Base-by-base conservation (phyloP, 257 asterid genomes). In the Oldenlandia corymbosa region DNA sequence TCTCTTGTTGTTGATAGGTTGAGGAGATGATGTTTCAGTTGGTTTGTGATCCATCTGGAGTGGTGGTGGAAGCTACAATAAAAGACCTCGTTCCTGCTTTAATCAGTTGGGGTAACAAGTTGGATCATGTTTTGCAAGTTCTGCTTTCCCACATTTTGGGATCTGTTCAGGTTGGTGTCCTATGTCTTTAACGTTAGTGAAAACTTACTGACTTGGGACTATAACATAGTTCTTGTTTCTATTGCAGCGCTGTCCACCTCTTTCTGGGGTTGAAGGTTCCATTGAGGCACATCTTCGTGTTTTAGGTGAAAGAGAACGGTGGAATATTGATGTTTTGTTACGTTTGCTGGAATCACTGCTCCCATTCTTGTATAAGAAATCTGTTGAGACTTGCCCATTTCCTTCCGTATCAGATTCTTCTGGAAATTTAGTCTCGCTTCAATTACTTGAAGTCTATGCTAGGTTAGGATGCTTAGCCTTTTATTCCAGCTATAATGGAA, bases 21-120 rank as follows among this genome's bases (percentile, higher is more conserved):
- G 99, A 93, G 82, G 99, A 90, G 86, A 34, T 93, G 91, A 87
- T 90, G 99, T 93, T 93, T 81, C 97, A 90, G 71, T 78, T 93
- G 83, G 84, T 79, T 56, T 89, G 95, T 39, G 99, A 93, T 80
- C 95, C 97, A 54, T 87, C 99, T 75, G 99, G 97, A 62, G 75
- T 82, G 62, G 99, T 93, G 54, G 99, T 90, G 52, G 97, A 90
- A 63, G 83, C 96, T 58, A 80, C 99, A 66, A 81, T 84, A 60
- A 90, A 80, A 80, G 94, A 87, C 69, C 78, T 93, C 50, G 90
- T 87, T 85, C 99, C 96, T 50, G 88, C 95, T 83, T 70, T 93
- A 53, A 62, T 93, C 71, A 81, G 83, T 14, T 93, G 99, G 99
- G 97, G 96, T 59, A 83, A 84, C 74, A 84, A 81, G 79, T 75